phyloP scores from a whole-genome alignment of 257 asterid genomes.

The Buddleja alternifolia region DNA sequence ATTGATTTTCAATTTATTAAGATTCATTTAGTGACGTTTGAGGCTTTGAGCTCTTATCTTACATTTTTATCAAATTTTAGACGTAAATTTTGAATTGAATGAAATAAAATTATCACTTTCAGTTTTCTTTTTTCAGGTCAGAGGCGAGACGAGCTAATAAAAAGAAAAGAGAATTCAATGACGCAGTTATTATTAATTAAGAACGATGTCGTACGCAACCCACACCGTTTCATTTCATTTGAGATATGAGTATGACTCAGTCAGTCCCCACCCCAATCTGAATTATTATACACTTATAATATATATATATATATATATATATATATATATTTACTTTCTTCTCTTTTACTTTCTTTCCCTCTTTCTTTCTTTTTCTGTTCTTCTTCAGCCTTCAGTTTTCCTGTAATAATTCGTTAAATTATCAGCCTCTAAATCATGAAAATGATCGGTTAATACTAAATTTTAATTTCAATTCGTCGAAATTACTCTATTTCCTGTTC shows the following conservation, averaged over 20 bases:
- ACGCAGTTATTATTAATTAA: neutral
- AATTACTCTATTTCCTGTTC: conserved; percentile 19
- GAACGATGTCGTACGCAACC: neutral
- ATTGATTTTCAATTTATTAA: too few relatives aligned
- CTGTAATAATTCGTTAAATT: conserved; percentile 10
- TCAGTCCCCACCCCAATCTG: too few relatives aligned
- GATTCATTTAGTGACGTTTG: too few relatives aligned
- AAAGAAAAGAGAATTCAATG: neutral
- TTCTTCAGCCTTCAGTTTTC: neutral
- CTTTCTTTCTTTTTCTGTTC: neutral
- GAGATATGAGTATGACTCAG: too few relatives aligned
- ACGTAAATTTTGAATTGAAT: too few relatives aligned
- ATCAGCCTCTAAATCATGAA: conserved; percentile 1
- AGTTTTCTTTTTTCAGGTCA: too few relatives aligned
- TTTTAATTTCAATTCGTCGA: conserved; percentile 32
- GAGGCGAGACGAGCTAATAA: neutral
- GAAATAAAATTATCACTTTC: too few relatives aligned
- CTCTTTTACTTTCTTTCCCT: neutral
- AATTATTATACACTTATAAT: too few relatives aligned
- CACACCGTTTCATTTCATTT: conserved; percentile 2
- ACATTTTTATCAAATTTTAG: too few relatives aligned
- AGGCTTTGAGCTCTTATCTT: too few relatives aligned
- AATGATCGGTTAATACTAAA: conserved; percentile 20
- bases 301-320: too few relatives aligned
- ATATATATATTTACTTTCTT: neutral